These are phyloP conservation scores for Nicotiana paniculata DNA, from an alignment of 257 asterid genomes.

Conservation along the genomic window DNA sequence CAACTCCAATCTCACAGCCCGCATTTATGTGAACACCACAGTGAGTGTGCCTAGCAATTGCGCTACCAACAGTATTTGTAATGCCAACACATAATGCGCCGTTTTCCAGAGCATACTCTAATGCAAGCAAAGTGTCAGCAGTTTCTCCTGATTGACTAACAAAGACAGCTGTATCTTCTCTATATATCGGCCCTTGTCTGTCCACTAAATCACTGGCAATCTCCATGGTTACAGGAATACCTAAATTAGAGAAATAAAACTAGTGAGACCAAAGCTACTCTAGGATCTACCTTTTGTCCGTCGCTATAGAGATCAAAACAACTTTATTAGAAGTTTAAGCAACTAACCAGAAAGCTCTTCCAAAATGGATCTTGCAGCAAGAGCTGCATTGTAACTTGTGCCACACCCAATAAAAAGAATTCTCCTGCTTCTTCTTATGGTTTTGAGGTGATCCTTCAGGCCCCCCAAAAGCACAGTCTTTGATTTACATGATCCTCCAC, in stretches of 20 bases:
- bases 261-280: slow-evolving; percentile 5
- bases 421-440: slow-evolving; percentile 92
- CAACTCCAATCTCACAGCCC: slow-evolving; percentile 98
- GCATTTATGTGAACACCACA: slow-evolving; percentile 98
- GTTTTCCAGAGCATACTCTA: slow-evolving; percentile 88
- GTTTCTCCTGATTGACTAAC: slow-evolving; percentile 99
- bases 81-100: slow-evolving; percentile 97
- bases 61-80: slow-evolving; percentile 97
- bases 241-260: slow-evolving; percentile 25
- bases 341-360: slow-evolving; percentile 94
- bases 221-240: slow-evolving; percentile 95
- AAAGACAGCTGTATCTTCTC: slow-evolving; percentile 92
- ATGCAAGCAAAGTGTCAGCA: slow-evolving; percentile 89
- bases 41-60: slow-evolving; percentile 93
- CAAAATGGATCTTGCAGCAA: slow-evolving; percentile 85
- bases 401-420: slow-evolving; percentile 96
- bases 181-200: slow-evolving; percentile 93
- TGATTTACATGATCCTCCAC: slow-evolving; percentile 86
- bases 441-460: slow-evolving; percentile 85
- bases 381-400: slow-evolving; percentile 95
- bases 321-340: not conserved
- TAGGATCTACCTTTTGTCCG: not conserved
- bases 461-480: slow-evolving; percentile 96
- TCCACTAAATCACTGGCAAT: slow-evolving; percentile 96
- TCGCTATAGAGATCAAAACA: not conserved